These are phyloP conservation scores for Sungouiella thailandica DNA, from an alignment of 805 yeast genomes.

Conservation along the genomic window DNA sequence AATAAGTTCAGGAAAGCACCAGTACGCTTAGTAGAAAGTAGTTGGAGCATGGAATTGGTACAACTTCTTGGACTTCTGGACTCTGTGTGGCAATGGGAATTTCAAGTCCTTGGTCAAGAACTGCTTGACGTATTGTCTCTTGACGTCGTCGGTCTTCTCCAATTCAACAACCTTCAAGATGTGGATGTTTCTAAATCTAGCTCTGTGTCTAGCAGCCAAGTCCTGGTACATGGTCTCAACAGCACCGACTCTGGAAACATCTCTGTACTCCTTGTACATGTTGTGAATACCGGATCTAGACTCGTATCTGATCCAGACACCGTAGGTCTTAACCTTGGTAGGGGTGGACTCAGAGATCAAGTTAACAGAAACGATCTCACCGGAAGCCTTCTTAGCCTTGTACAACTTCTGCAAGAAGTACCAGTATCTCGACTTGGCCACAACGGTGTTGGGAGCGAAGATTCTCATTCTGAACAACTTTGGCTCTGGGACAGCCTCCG, in stretches of 20 bases:
- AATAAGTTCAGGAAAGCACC: constrained; percentile 2
- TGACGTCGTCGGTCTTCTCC: constrained; percentile 95
- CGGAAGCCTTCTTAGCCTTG: constrained; percentile 99
- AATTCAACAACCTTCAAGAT: constrained; percentile 99
- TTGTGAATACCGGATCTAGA: constrained; percentile 99
- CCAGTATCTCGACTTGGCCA: constrained; percentile 99
- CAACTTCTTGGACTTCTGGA: constrained; percentile 82
- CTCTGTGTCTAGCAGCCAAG: constrained; percentile 99
- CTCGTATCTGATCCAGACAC: constrained; percentile 99
- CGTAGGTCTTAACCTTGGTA: constrained; percentile 99
- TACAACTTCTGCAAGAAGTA: constrained; percentile 98
- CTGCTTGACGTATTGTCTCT: constrained; percentile 99
- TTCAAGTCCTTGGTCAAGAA: constrained; percentile 90
- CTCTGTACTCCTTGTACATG: constrained; percentile 99
- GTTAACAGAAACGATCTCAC: constrained; percentile 96
- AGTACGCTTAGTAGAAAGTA: constrained; percentile 79
- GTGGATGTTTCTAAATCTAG: constrained; percentile 99
- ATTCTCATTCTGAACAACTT: constrained; percentile 99
- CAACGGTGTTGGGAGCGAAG: constrained; percentile 97
- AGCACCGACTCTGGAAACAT: constrained; percentile 97
- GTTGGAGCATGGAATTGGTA: constrained; percentile 92
- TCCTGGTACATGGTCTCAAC: constrained; percentile 98
- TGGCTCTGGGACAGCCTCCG: constrained; percentile 98
- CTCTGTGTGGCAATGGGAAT: constrained; percentile 99
- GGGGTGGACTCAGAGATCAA: constrained; percentile 91